Conservation (phyloP, 2,329 filamentous ascomycete genomes). For the Alternaria sp. region DNA sequence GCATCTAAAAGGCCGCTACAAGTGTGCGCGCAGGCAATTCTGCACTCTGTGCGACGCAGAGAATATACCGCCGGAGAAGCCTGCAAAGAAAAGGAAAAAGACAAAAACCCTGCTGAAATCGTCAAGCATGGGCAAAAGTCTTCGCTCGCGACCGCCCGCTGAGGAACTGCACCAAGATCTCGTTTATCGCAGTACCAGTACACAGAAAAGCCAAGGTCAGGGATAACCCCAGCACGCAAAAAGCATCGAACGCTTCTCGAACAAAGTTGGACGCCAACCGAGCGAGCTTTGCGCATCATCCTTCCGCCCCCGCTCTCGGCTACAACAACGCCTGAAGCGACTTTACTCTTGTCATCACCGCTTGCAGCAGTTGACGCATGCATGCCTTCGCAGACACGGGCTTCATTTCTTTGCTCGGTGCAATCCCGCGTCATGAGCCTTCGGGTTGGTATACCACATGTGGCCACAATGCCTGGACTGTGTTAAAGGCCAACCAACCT, state of each 20-base stretch:
- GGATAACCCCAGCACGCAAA: conserved; percentile 30
- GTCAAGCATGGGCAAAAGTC: background rate
- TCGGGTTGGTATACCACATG: background rate
- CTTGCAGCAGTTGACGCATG: background rate
- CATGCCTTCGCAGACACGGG: background rate
- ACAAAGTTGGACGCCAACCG: conserved; percentile 36
- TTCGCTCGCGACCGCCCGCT: conserved; percentile 1
- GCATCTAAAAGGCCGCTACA: conserved; percentile 9
- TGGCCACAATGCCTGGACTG: background rate
- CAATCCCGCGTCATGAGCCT: background rate
- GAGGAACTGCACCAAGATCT: conserved; percentile 12
- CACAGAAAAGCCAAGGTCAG: conserved; percentile 27
- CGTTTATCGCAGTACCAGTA: conserved; percentile 21
- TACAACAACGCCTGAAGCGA: conserved; percentile 6
- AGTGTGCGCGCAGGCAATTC: conserved; percentile 20
- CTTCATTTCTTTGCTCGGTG: background rate
- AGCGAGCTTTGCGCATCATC: conserved; percentile 29
- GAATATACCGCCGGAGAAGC: background rate
- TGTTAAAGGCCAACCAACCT: background rate
- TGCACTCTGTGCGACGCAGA: conserved; percentile 23
- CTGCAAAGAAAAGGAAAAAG: background rate
- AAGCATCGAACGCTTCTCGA: conserved; percentile 35
- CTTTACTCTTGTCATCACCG: background rate
- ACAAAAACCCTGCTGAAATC: background rate
- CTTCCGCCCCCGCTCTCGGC: conserved; percentile 30